Evolutionary conservation across 2,329 filamentous ascomycete genomes (phyloP).

Genomic region (Penicillium sp.): DNA sequence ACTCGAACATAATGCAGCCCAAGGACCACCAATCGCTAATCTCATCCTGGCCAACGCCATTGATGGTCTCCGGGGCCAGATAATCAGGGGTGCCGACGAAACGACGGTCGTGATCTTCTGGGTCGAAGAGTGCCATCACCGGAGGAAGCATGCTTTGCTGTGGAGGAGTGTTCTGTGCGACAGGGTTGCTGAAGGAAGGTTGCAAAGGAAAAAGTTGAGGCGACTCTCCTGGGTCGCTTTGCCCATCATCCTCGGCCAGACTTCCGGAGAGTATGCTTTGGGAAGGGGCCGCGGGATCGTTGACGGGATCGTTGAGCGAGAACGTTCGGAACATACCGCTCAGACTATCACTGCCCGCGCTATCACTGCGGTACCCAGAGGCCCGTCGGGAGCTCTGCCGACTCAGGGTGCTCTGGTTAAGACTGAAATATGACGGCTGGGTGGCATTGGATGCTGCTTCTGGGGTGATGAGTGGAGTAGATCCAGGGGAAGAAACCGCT

Average conservation of each 20-base stretch:
- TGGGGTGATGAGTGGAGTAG: slow-evolving; percentile 84
- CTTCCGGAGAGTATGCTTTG: slow-evolving; percentile 37
- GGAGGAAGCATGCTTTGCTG: slow-evolving; percentile 79
- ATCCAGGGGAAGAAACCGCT: slow-evolving; percentile 72
- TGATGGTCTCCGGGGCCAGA: slow-evolving; percentile 93
- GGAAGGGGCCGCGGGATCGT: slow-evolving; percentile 45
- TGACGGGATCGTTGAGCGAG: slow-evolving; percentile 62
- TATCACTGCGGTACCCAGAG: slow-evolving; percentile 86
- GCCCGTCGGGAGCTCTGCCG: slow-evolving; percentile 65
- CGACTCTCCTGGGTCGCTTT: slow-evolving; percentile 69
- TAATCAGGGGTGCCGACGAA: slow-evolving; percentile 98
- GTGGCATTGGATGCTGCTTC: slow-evolving; percentile 65
- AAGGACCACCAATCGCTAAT: slow-evolving; percentile 99
- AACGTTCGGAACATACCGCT: slow-evolving; percentile 79
- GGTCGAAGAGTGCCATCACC: slow-evolving; percentile 90
- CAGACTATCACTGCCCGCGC: slow-evolving; percentile 82
- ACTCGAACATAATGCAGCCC: slow-evolving; percentile 97
- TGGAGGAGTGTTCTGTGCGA: slow-evolving; percentile 45
- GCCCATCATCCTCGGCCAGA: slow-evolving; percentile 71
- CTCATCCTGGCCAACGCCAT: slow-evolving; percentile 91
- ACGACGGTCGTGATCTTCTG: slow-evolving; percentile 84
- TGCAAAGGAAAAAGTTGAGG: slow-evolving; percentile 73
- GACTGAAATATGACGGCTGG: slow-evolving; percentile 90
- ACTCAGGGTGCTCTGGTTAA: slow-evolving; percentile 54
- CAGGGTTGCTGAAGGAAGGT: slow-evolving; percentile 52